These are phyloP conservation scores for Eucalyptus erythrocorys DNA, from an alignment of 345 rosid species.

Conservation along the genomic window DNA sequence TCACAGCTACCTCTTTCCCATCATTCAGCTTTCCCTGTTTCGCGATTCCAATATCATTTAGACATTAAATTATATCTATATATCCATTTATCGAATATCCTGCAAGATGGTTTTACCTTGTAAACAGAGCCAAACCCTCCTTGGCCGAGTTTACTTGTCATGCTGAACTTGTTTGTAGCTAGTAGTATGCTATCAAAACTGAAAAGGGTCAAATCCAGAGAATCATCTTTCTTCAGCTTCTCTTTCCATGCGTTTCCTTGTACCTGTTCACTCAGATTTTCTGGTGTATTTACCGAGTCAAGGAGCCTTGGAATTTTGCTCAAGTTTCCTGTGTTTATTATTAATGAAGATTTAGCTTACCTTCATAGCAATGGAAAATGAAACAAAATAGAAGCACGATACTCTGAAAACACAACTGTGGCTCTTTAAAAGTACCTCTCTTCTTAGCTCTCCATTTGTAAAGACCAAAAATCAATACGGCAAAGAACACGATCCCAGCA, in stretches of 20 bases:
- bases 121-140: neutral
- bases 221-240: neutral
- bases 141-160: neutral
- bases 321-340: neutral
- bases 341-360: neutral
- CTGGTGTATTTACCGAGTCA: neutral
- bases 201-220: neutral
- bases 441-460: neutral
- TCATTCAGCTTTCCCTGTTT: slow-evolving; percentile 29
- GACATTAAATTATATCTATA: neutral
- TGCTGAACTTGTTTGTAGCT: neutral
- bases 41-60: neutral
- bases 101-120: neutral
- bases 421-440: neutral
- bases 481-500: neutral
- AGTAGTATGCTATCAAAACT: neutral
- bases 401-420: neutral
- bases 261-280: neutral
- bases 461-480: neutral
- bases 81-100: neutral
- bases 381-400: neutral
- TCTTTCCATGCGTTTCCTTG: neutral
- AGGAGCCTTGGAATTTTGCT: neutral
- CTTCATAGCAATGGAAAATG: neutral
- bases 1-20: slow-evolving; percentile 49